Evolutionary conservation across 2,329 filamentous ascomycete species (phyloP), one percentile per base, ranked within the genome.

Genomic region (Dothidotthia symphoricarpi): DNA sequence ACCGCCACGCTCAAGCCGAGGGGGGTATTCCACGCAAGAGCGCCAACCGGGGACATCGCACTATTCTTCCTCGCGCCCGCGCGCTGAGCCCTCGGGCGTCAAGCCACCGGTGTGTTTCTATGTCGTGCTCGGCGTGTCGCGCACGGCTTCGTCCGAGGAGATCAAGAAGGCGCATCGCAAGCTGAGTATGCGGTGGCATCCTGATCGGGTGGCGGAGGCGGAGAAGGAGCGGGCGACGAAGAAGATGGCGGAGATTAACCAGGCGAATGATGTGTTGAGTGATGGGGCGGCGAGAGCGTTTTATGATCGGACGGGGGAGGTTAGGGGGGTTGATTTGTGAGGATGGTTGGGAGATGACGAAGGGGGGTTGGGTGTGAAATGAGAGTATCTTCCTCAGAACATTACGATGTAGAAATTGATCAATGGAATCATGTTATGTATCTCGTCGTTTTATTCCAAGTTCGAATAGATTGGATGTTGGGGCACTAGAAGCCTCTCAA

Each of bases 101-200:
- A 36, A 39, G 28, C 41, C 49, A 11, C 7, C 9, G 0, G 32
- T 12, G 1, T 83, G 96, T 56, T 88, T 91, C 1, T 98, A 98
- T 68, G 78, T 78, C 45, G 76, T 85, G 3, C 81, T 98, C 12
- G 89, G 88, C 5, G 83, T 97, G 13, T 73, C 74, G 51, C 89
- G 88, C 63, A 76, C 70, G 41, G 87, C 91, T 6, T 82, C 86
- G 1, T 71, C 85, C 1, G 74, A 80, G 34, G 89, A 95, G 17
- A 95, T 97, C 65, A 97, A 96, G 67, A 95, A 94, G 67, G 89
- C 91, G 2, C 95, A 97, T 72, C 96, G 96, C 63, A 86, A 87
- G 35, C 74, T 96, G 45, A 90, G 90, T 15, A 93, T 97, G 69
- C 95, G 95, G 63, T 95, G 81, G 63, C 93, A 97, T 62, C 93